These are phyloP conservation scores for Massariosphaeria phaeospora DNA, from an alignment of 495 filamentous ascomycete species.

Conservation along the genomic window DNA sequence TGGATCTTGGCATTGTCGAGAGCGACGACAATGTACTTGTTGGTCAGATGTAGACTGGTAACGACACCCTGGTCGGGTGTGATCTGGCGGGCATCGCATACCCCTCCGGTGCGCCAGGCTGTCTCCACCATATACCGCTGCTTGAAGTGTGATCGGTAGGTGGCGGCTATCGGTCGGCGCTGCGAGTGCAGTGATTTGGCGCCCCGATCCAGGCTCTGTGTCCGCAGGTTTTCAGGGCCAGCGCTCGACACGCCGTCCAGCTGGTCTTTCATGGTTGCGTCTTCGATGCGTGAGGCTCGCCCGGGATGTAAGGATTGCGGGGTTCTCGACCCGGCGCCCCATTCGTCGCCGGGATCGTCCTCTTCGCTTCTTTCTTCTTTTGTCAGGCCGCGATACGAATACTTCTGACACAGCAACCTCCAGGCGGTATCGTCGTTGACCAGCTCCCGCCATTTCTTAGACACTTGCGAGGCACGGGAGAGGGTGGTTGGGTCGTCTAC, in stretches of 20 bases:
- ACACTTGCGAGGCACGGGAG: slow-evolving; percentile 88
- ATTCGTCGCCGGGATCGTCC: slow-evolving; percentile 15
- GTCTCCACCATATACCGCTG: slow-evolving; percentile 95
- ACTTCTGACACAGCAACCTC: slow-evolving; percentile 93
- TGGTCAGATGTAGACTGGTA: slow-evolving; percentile 87
- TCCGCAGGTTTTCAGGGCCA: slow-evolving; percentile 19
- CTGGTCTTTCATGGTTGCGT: slow-evolving; percentile 5
- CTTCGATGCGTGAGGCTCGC: slow-evolving; percentile 17
- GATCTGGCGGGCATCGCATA: slow-evolving; percentile 72
- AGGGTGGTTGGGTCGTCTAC: slow-evolving; percentile 90
- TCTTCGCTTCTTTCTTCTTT: slow-evolving; percentile 31
- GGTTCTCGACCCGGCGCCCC: not conserved
- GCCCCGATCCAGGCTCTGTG: slow-evolving; percentile 31
- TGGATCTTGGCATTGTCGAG: slow-evolving; percentile 98
- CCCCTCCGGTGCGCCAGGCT: slow-evolving; percentile 87
- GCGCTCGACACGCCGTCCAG: slow-evolving; percentile 8
- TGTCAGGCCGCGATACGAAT: slow-evolving; percentile 67
- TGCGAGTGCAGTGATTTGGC: slow-evolving; percentile 6
- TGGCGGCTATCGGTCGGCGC: slow-evolving; percentile 48
- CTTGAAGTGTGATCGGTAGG: slow-evolving; percentile 95
- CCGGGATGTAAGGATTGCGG: slow-evolving; percentile 15
- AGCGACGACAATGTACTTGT: slow-evolving; percentile 94
- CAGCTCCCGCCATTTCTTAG: slow-evolving; percentile 84
- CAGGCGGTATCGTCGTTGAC: slow-evolving; percentile 95
- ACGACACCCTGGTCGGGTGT: slow-evolving; percentile 95